Base-by-base conservation (phyloP, 495 filamentous ascomycete genomes). In the Penicillium psychrofluorescens region DNA sequence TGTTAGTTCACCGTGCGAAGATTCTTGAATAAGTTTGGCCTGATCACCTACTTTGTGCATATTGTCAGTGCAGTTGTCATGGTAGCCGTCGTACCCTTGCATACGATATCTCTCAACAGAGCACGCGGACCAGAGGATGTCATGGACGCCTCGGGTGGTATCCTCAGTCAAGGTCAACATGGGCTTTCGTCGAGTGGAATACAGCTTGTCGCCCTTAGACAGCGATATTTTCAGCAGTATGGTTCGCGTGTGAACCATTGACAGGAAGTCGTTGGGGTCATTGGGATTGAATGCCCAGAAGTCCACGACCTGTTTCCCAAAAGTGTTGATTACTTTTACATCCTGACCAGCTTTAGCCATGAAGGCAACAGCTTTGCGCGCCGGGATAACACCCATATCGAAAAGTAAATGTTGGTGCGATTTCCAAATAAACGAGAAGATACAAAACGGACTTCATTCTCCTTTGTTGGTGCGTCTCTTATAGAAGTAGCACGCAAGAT, bases 301-400 rank as follows among this genome's bases (percentile, higher is more conserved):
- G 51, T 76, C 72, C 27, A 75, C 55, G 7, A 78, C 73, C 60
- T 78, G 74, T n/a, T 63, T 66, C 33, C 74, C 74, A 40, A 61
- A 53, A 6, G 71, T 75, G 45, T 78, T 78, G 49, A 70, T 67
- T 27, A 78, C 31, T 13, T n/a, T 42, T 0, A 42, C 10, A 4
- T 7, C 13, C n/a, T 42, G 30, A 12, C 40, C 40, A 16, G 7
- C 4, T 6, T 15, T 15, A 4, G 6, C n/a, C 7, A 1, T n/a
- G 9, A 34, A 6, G 13, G 40, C 31, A 3, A 35, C 40, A 6
- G 31, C 29, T 11, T 34, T 13, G 11, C 40, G 40, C 5, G 40
- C 40, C 1, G 40, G 40, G n/a, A 42, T 33, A 2, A 16, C 28
- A 13, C 30, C 30, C 40, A 42, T 42, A n/a, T n/a, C n/a, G n/a